These are phyloP conservation scores for Cyclospora cayetanensis DNA, from an alignment of 169 alveolate species.

Conservation along the genomic window DNA sequence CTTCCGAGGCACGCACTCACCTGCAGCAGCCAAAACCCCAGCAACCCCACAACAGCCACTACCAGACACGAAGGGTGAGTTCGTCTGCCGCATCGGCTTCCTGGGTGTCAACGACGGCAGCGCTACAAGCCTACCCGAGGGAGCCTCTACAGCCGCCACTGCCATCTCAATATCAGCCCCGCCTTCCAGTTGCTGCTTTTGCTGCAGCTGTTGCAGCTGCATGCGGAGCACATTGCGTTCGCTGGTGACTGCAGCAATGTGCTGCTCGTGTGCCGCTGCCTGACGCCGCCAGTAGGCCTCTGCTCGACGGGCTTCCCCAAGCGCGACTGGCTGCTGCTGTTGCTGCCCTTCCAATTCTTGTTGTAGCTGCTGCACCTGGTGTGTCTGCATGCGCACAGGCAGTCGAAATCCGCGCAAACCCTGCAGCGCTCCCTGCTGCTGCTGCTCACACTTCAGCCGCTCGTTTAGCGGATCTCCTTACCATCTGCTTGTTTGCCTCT, in stretches of 20 bases:
- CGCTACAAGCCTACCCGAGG: neutral
- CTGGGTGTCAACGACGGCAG: too few relatives aligned
- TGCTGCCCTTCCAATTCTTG: neutral
- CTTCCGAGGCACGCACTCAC: neutral
- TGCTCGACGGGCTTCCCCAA: neutral
- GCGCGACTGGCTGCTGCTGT: neutral
- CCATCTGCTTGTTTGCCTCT: neutral
- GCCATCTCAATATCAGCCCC: neutral
- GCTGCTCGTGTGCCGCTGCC: conserved; percentile 23
- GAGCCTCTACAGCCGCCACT: neutral
- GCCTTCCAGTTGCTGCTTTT: neutral
- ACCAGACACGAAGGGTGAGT: neutral
- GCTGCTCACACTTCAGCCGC: neutral
- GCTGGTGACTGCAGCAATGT: neutral
- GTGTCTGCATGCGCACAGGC: neutral
- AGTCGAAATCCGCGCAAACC: neutral
- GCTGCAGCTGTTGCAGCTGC: neutral
- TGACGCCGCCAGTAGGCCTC: conserved; percentile 1
- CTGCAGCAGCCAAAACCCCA: conserved; percentile 42
- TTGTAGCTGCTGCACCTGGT: conserved; percentile 3
- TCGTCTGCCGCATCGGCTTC: too few relatives aligned
- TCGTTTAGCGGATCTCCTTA: neutral
- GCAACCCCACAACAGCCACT: conserved; percentile 7
- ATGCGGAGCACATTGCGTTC: neutral
- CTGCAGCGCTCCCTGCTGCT: neutral